phyloP scores from a whole-genome alignment of 495 filamentous ascomycete species.

The Podospora didyma region DNA sequence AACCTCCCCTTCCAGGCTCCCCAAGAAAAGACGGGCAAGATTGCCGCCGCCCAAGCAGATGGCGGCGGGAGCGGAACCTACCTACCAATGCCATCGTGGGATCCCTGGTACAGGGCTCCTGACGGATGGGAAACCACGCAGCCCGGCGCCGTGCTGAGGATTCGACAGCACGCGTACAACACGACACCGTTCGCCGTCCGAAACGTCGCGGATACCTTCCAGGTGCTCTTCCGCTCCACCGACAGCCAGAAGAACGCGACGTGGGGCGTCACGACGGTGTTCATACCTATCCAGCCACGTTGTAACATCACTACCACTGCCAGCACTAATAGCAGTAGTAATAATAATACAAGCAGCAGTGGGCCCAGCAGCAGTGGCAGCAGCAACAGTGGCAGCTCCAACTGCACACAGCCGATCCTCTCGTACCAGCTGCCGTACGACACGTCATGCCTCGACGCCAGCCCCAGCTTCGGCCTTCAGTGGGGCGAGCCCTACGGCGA shows the following conservation, averaged over 20 bases:
- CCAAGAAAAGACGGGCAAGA: neutral
- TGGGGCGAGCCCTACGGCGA: constrained; percentile 19
- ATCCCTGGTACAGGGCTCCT: constrained; percentile 48
- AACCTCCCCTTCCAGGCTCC: neutral
- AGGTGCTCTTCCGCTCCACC: constrained; percentile 50
- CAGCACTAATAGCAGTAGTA: neutral
- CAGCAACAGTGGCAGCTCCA: too few species aligned
- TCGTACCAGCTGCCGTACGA: constrained; percentile 28
- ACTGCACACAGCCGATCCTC: constrained; percentile 6
- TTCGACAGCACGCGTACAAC: constrained; percentile 35
- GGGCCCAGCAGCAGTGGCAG: too few species aligned
- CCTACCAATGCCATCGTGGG: constrained; percentile 31
- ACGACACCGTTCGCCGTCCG: constrained; percentile 17
- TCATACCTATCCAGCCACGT: constrained; percentile 28
- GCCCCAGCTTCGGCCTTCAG: constrained; percentile 19
- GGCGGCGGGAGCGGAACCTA: neutral
- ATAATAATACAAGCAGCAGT: too few species aligned
- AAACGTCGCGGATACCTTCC: constrained; percentile 33
- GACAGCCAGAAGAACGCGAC: constrained; percentile 39
- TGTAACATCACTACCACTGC: neutral
- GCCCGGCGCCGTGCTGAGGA: constrained; percentile 42
- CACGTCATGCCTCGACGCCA: constrained; percentile 18
- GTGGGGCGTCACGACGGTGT: constrained; percentile 48
- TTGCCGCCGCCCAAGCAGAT: neutral
- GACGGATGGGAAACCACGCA: constrained; percentile 29